Percentiles rank a stretch among this genome's conserved stretches.
Evolutionary conservation across 2,329 filamentous ascomycete species (phyloP).

Genomic region (Myriosclerotinia curreyana): DNA sequence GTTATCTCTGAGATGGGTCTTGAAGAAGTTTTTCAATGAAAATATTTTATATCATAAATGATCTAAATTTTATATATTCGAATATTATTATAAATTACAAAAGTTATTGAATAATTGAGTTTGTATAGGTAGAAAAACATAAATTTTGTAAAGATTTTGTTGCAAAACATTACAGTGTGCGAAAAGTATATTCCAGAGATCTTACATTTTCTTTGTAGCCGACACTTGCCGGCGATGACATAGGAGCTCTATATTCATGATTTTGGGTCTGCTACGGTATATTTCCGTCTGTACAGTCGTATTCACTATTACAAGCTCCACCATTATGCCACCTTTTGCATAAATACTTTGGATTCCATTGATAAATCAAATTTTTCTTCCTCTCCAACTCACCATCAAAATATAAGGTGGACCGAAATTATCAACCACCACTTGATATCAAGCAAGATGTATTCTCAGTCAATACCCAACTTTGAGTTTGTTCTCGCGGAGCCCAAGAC

Average conservation of each 20-base stretch:
- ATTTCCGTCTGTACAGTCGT: not conserved
- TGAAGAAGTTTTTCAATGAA: too few species aligned
- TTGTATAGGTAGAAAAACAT: too few species aligned
- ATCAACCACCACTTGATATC: not conserved
- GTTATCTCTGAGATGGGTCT: conserved; percentile 27
- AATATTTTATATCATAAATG: too few species aligned
- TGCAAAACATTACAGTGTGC: too few species aligned
- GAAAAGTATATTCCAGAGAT: too few species aligned
- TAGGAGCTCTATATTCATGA: not conserved
- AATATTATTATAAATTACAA: too few species aligned
- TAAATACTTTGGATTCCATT: not conserved
- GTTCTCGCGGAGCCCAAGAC: not conserved
- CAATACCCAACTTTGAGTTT: not conserved
- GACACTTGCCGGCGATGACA: not conserved
- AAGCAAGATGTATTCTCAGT: not conserved
- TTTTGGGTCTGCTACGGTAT: too few species aligned
- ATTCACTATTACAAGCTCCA: not conserved
- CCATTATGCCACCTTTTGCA: too few species aligned
- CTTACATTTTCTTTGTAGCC: not conserved
- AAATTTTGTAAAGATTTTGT: too few species aligned
- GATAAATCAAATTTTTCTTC: not conserved
- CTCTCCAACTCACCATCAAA: not conserved
- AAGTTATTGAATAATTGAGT: too few species aligned
- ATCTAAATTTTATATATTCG: too few species aligned
- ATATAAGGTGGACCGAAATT: not conserved